Conservation (phyloP, 345 rosid species). For the Acer saccharum region DNA sequence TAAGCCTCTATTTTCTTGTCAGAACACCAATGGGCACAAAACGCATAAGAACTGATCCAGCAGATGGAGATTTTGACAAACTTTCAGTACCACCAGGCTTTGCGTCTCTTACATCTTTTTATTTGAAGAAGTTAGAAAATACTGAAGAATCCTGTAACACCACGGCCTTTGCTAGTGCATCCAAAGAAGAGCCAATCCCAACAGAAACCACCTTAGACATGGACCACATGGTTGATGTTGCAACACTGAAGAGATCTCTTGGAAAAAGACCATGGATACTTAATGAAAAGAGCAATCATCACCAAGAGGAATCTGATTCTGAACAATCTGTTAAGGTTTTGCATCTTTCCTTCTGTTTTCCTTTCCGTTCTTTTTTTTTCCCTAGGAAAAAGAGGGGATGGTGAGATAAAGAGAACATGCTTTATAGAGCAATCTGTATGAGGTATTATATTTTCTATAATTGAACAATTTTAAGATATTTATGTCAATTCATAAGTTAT, state of each 20-base stretch:
- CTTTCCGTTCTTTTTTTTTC: neutral
- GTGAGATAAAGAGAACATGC: neutral
- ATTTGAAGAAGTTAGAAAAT: slow-evolving; percentile 35
- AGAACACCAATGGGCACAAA: slow-evolving; percentile 28
- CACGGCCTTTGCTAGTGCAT: neutral
- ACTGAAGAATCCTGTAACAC: slow-evolving; percentile 16
- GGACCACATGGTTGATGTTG: slow-evolving; percentile 12
- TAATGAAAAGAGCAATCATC: slow-evolving; percentile 20
- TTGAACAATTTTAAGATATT: neutral
- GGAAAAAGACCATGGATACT: slow-evolving; percentile 41
- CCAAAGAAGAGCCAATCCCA: slow-evolving; percentile 5
- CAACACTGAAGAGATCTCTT: slow-evolving; percentile 27
- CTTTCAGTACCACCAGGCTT: slow-evolving; percentile 43
- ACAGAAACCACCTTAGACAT: neutral
- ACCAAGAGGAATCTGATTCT: slow-evolving; percentile 20
- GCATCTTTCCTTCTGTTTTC: neutral
- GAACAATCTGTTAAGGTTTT: slow-evolving; percentile 28
- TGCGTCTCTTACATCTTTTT: slow-evolving; percentile 45
- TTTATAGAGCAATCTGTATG: neutral
- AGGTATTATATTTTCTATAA: neutral
- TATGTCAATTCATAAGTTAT: neutral
- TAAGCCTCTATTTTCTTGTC: slow-evolving; percentile 1
- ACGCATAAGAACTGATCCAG: neutral
- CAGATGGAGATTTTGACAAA: slow-evolving; percentile 8
- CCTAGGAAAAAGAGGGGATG: neutral